Conservation (phyloP, 2,329 filamentous ascomycete genomes). For the Arthrobotrys megalospora region DNA sequence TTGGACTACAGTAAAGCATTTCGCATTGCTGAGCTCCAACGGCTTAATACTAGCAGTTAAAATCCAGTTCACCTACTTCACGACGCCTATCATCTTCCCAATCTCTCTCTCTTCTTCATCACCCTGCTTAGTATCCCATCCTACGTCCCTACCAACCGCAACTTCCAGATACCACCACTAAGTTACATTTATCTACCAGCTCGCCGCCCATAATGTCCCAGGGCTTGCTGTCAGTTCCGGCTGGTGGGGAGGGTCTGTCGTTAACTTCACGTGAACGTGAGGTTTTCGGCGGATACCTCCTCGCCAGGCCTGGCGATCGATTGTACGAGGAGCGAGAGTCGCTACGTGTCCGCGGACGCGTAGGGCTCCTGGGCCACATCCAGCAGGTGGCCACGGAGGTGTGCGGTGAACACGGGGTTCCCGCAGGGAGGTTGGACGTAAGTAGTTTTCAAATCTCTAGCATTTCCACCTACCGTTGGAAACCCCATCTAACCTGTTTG, state of each 20-base stretch:
- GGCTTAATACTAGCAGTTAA: too few relatives aligned
- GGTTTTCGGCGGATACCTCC: neutral
- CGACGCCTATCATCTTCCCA: too few relatives aligned
- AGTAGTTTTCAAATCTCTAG: neutral
- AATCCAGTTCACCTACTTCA: too few relatives aligned
- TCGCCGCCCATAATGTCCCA: neutral
- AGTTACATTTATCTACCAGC: too few relatives aligned
- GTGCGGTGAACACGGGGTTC: neutral
- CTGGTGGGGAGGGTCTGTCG: neutral
- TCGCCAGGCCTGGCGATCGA: neutral
- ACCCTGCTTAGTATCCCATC: too few relatives aligned
- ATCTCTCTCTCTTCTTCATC: too few relatives aligned
- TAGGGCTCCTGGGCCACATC: neutral
- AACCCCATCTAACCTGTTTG: too few relatives aligned
- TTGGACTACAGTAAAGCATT: too few relatives aligned
- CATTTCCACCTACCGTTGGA: too few relatives aligned
- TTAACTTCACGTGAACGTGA: neutral
- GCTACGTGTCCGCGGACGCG: neutral
- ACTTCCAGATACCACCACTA: neutral
- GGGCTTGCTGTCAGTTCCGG: neutral
- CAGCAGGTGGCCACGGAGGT: neutral
- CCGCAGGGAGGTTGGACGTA: neutral
- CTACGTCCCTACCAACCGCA: neutral
- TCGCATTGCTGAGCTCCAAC: too few relatives aligned
- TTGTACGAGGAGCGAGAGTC: neutral